Conservation (phyloP, 441 rosid species). For the Euphorbia schlechtendalii region DNA sequence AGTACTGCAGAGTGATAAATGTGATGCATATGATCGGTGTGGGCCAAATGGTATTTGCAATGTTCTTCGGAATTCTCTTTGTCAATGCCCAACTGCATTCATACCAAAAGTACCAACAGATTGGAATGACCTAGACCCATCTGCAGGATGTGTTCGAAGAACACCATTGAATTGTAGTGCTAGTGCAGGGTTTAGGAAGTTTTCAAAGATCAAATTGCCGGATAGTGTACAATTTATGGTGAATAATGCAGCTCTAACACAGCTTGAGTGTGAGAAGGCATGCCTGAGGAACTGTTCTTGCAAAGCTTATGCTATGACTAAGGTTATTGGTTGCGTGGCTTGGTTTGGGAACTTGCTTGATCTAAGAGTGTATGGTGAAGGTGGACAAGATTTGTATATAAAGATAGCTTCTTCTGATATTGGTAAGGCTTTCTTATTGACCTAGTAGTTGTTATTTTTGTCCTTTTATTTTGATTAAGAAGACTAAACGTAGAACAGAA, state of each 20-base stretch:
- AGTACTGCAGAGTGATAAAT: conserved; percentile 10
- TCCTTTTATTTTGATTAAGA: background rate
- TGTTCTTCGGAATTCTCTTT: conserved; percentile 11
- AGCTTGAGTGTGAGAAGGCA: conserved; percentile 21
- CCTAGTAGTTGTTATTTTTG: background rate
- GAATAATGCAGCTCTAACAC: conserved; percentile 7
- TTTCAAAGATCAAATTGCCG: conserved; percentile 27
- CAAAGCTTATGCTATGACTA: conserved; percentile 25
- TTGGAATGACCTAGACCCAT: conserved; percentile 17
- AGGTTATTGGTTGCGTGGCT: conserved; percentile 33
- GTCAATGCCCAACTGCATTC: conserved; percentile 39
- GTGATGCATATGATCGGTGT: conserved; percentile 15
- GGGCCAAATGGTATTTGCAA: conserved; percentile 24
- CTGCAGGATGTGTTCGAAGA: conserved; percentile 25
- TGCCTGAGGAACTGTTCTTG: conserved; percentile 36
- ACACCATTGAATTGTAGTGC: conserved; percentile 21
- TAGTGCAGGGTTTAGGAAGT: conserved; percentile 22
- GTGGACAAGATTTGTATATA: conserved; percentile 32
- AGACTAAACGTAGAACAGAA: background rate
- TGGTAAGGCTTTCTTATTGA: conserved; percentile 15
- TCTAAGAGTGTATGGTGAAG: conserved; percentile 21
- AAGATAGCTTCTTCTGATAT: conserved; percentile 27
- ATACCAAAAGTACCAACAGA: conserved; percentile 23
- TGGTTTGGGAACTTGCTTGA: conserved; percentile 46
- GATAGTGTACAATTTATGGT: conserved; percentile 13